Conservation (phyloP, 139 green algal species). For the Deuterostichococcus epilithicus region DNA sequence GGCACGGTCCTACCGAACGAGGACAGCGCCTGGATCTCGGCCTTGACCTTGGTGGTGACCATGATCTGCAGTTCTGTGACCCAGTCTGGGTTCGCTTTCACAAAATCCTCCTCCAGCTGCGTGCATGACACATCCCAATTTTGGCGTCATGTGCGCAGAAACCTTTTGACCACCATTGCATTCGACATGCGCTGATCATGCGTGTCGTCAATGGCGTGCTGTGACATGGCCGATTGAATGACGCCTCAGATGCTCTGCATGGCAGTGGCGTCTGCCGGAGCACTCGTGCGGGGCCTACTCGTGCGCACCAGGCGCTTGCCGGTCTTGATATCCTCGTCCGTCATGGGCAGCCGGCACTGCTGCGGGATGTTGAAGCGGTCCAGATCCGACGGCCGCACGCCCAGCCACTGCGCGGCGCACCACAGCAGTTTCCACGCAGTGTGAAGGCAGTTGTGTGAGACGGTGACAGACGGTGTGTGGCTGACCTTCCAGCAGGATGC, state of each 20-base stretch:
- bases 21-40: slow-evolving; percentile 95
- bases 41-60: slow-evolving; percentile 83
- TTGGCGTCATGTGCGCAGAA: background rate
- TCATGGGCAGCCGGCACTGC: slow-evolving; percentile 94
- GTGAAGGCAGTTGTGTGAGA: background rate
- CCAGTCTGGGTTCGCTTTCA: slow-evolving; percentile 89
- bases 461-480: background rate
- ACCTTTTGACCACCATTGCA: background rate
- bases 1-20: slow-evolving; percentile 49
- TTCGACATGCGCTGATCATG: background rate
- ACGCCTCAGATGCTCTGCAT: background rate
- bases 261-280: background rate
- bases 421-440: background rate
- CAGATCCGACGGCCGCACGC: slow-evolving; percentile 84
- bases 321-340: slow-evolving; percentile 84
- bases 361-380: slow-evolving; percentile 89
- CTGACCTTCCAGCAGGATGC: too few relatives aligned
- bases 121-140: background rate
- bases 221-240: background rate
- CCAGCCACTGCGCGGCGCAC: slow-evolving; percentile 62
- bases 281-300: too few relatives aligned
- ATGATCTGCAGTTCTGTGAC: slow-evolving; percentile 95
- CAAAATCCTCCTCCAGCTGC: slow-evolving; percentile 95
- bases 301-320: slow-evolving; percentile 67
- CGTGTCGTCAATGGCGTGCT: background rate